Base-by-base conservation (phyloP, 139 green algal genomes). In the Trebouxia sp. region DNA sequence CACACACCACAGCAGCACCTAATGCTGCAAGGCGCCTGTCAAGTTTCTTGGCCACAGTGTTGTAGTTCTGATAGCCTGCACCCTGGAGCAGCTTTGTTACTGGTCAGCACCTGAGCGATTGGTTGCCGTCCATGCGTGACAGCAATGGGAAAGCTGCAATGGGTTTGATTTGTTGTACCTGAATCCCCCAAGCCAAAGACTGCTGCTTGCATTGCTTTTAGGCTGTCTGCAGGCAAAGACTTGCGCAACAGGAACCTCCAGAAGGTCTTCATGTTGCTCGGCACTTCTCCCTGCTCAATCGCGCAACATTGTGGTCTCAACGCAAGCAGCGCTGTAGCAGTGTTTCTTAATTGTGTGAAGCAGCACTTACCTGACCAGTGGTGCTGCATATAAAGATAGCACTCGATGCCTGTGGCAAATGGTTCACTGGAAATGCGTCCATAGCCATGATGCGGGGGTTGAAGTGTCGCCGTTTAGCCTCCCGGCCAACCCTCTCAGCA, bases 151-250 rank as follows among this genome's bases (percentile, higher is more conserved):
- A 32, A 69, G 56, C 17, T 12, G 10, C 0, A 32, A 69, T 37
- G n/a, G n/a, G 41, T 37, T 1, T 30, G n/a, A 14, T 6, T n/a
- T 39, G 26, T 26, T 35, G n/a, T 43, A 80, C 87, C 87, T 9
- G 92, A 97, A 87, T 99, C 96, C 0, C 96, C 96, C 24, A 99
- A 86, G 1, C 96, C 96, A 90, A 99, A 99, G 22, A 98, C 93
- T 12, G 93, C 94, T 30, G 83, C 91, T 10, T 35, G 17, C 41
- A 92, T 26, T 8, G 38, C 77, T 0, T 55, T 37, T 70, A 99
- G 84, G 0, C 88, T 92, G 70, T 92, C 83, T 0, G 88, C 39
- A 12, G 91, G 84, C 75, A 99, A 89, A 81, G 62, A 89, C 62
- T 94, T 96, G 62, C 94, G 89, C 75, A 98, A 90, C 74, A 99